Base-by-base conservation (phyloP, 129 eudicot genomes). In the Deinandra increscens region DNA sequence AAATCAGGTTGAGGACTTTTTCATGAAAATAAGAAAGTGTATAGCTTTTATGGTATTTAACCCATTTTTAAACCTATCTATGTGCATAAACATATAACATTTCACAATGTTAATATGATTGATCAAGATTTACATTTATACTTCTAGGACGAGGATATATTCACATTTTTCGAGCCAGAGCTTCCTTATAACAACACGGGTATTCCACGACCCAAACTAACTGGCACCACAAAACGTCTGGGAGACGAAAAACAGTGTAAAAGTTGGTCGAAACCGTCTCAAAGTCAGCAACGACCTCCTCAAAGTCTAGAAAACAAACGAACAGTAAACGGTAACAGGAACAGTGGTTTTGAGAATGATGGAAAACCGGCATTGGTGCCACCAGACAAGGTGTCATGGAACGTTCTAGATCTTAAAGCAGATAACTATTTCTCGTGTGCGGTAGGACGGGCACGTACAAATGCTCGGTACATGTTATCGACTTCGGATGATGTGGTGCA, bases 371-470 rank as follows among this genome's bases (percentile, higher is more conserved):
- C 91, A 84, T 66, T 84, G 7, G 41, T 76, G 60, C 23, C 69
- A 13, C 78, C 83, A 0, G 95, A 92, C 73, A 86, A 81, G 67
- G 81, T 44, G 2, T 76, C 90, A 15, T 92, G 96, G 95, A 86
- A 79, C 50, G 95, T 92, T 73, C 88, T 93, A 4, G 97, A 93
- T 75, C 79, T 93, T 3, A 85, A 89, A 23, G 91, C 82, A 72
- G 97, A 89, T 49, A 89, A 93, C 55, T 93, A 93, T 75, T 93
- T 93, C 80, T 93, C 99, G 37, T 88, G 96, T 76, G 80, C 95
- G 2, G 95, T 89, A 13, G 90, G 97, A 22, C 75, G 95, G 7
- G 81, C 82, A 46, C 90, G 95, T 8, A 85, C 97, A 29, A 89
- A 82, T 38, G 99, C 99, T 13, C 83, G 97, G 37, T 93, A 89